phyloP scores from a whole-genome alignment of 371 early-diverging fungal genomes.

The Mortierella sp. region DNA sequence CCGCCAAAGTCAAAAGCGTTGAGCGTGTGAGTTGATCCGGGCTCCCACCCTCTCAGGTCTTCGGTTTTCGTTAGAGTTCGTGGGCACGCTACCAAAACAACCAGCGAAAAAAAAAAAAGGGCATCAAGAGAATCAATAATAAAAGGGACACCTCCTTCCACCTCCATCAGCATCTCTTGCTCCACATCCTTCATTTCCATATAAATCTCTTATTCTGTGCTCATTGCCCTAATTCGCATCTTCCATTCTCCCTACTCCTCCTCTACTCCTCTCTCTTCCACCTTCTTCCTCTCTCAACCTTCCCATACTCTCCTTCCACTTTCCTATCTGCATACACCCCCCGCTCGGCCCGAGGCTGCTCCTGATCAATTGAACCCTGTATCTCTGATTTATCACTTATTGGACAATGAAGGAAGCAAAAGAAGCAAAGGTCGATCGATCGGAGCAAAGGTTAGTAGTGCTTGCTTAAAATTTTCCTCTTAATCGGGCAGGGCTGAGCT shows the following conservation, averaged over 20 bases:
- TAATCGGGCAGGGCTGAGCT: background rate
- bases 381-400: background rate
- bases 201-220: background rate
- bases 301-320: background rate
- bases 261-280: background rate
- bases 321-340: background rate
- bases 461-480: background rate
- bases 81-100: too few species aligned
- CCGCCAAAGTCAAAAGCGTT: too few species aligned
- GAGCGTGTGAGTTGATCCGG: too few species aligned
- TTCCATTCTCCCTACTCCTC: conserved; percentile 3
- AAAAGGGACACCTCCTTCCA: background rate
- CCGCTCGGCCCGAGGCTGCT: too few species aligned
- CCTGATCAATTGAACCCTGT: too few species aligned
- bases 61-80: too few species aligned
- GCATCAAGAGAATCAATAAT: background rate
- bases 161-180: background rate
- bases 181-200: background rate
- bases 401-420: conserved; percentile 18
- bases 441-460: conserved; percentile 32
- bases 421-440: conserved; percentile 35
- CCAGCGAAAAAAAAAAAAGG: background rate
- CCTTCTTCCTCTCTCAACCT: background rate
- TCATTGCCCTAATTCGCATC: too few species aligned
- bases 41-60: too few species aligned